These are phyloP conservation scores for Sporothrix phasma DNA, from an alignment of 2,329 filamentous ascomycete genomes.

Conservation along the genomic window DNA sequence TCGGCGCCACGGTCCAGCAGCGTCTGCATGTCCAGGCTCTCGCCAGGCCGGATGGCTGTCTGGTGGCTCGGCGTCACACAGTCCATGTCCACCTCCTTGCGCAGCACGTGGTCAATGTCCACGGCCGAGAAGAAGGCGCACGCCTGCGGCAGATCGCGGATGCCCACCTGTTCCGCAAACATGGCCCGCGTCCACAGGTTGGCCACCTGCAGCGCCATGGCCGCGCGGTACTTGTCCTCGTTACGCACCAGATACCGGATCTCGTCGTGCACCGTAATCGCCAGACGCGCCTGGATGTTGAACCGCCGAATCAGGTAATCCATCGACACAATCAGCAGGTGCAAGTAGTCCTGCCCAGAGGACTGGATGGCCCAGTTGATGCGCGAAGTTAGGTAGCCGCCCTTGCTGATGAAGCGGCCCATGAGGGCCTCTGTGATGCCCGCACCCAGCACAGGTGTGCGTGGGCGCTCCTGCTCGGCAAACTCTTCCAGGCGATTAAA, in stretches of 20 bases:
- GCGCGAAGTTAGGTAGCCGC: conserved; percentile 85
- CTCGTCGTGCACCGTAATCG: conserved; percentile 95
- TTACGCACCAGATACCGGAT: conserved; percentile 86
- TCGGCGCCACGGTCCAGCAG: conserved; percentile 62
- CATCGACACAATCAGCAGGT: conserved; percentile 88
- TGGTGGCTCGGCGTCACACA: conserved; percentile 85
- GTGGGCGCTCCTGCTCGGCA: conserved; percentile 82
- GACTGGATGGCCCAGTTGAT: conserved; percentile 99
- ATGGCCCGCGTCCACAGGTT: conserved; percentile 97
- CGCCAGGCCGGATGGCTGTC: conserved; percentile 68
- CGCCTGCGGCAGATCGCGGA: conserved; percentile 84
- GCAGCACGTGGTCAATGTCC: conserved; percentile 88
- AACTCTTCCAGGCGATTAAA: conserved; percentile 99
- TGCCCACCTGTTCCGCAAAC: conserved; percentile 95
- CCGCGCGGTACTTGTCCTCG: conserved; percentile 76
- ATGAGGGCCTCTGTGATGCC: conserved; percentile 95
- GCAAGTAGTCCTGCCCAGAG: conserved; percentile 91
- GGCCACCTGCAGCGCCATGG: conserved; percentile 85
- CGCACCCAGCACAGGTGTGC: conserved; percentile 85
- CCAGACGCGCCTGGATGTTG: conserved; percentile 72
- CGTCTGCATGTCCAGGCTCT: conserved; percentile 73
- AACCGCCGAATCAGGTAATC: conserved; percentile 82
- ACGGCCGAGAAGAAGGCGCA: conserved; percentile 95
- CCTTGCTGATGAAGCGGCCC: conserved; percentile 75
- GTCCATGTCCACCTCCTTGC: conserved; percentile 97